phyloP scores from a whole-genome alignment of 1,139 yeast species.

The Trichomonascaceae sp. region DNA sequence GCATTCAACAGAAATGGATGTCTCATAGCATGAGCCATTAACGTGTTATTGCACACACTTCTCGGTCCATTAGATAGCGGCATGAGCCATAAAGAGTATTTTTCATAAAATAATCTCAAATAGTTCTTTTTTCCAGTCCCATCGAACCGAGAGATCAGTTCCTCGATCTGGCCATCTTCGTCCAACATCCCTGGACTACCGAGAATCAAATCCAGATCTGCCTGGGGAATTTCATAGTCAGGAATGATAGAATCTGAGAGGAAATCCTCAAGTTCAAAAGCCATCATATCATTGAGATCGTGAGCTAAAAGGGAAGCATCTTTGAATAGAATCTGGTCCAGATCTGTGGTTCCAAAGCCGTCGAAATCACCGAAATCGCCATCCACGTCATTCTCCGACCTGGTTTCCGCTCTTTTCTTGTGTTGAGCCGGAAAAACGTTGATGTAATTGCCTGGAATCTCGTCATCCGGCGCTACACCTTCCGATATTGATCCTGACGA shows the following conservation, averaged over 20 bases:
- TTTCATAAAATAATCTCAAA: background rate
- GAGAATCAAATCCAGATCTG: background rate
- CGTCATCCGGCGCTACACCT: background rate
- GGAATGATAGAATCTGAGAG: background rate
- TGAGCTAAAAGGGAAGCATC: background rate
- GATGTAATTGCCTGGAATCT: background rate
- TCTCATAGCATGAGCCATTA: background rate
- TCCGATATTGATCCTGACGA: background rate
- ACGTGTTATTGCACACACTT: background rate
- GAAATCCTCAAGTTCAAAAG: background rate
- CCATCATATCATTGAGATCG: background rate
- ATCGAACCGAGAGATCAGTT: background rate
- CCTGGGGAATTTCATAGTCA: background rate
- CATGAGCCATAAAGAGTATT: background rate
- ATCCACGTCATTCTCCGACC: background rate
- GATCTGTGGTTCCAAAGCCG: background rate
- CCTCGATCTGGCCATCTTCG: background rate
- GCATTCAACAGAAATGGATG: background rate
- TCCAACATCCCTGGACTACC: background rate
- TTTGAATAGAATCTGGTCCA: background rate
- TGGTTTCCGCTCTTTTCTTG: background rate
- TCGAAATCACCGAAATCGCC: background rate
- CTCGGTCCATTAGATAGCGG: background rate
- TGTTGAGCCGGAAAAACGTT: background rate
- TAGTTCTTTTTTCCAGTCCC: background rate